Evolutionary conservation across 2,329 filamentous ascomycete species (phyloP), one percentile per base, ranked within the genome.

Genomic region (Bipolaris bicolor): DNA sequence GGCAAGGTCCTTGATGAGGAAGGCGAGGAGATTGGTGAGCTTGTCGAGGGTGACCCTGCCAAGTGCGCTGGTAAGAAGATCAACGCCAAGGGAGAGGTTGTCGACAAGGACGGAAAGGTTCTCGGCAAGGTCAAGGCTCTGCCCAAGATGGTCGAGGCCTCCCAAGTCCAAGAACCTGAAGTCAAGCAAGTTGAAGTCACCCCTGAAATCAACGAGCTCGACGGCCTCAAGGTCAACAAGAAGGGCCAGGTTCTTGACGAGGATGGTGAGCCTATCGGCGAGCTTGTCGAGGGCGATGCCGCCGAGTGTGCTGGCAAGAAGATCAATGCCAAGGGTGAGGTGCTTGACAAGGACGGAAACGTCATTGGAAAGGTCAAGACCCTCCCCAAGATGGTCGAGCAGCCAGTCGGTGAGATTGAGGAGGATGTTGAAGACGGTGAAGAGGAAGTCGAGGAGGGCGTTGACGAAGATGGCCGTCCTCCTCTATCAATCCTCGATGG

Each of bases 21-120:
- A 49, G 82, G 82, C 24, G 83, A 84, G 57, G 73, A 78, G 7
- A 82, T 84, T 63, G 83, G 82, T 29, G 80, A 83, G 66, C 80
- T 85, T 40, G 71, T 76, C 33, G 82, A 84, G 61, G 87, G 88
- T 36, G 83, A 88, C 50, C 72, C 88, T 13, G 75, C 82, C 15
- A 84, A 88, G 60, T 88, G 86, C 60, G 84, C 87, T 16, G 82
- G 87, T 57, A 88, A 87, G 77, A 88, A 88, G 74, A 79, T 87
- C 64, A 87, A 89, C 62, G 82, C 82, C 57, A 80, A 87, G 73
- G 86, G 86, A 20, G 86, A 88, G 66, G 84, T 89, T 52, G 80
- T 88, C 67, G 86, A 88, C 70, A 85, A 82, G 71, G 82, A 85
- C 46, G 86, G 86, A 43, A 86, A 87, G 39, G 80, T 89, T 60